A percentile compares a stretch with the other conserved stretches of the same genome.
Conservation (phyloP, 257 asterid species). For the Fraxinus anomala region DNA sequence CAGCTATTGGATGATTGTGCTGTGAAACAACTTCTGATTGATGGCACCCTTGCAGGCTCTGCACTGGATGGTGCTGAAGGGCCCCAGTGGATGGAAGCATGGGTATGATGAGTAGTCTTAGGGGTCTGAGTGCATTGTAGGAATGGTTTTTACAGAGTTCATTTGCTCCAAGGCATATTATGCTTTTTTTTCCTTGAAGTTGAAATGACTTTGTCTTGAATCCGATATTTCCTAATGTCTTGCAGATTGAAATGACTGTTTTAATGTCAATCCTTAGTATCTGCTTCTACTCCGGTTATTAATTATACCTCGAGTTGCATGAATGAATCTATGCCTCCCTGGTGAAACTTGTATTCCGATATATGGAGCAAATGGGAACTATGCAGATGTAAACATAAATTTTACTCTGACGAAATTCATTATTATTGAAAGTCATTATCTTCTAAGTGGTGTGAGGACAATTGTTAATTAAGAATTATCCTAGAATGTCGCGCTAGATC, state of each 20-base stretch:
- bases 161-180: background rate
- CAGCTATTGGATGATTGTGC: constrained; percentile 99
- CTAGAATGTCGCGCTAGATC: background rate
- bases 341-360: background rate
- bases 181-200: background rate
- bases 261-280: background rate
- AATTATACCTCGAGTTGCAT: background rate
- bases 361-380: background rate
- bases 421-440: background rate
- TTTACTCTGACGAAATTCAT: background rate
- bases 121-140: constrained; percentile 59
- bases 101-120: constrained; percentile 88
- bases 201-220: background rate
- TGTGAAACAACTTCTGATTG: constrained; percentile 94
- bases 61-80: constrained; percentile 99
- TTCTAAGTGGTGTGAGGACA: background rate
- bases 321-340: background rate
- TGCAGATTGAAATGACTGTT: background rate
- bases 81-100: constrained; percentile 99
- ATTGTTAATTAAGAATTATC: background rate
- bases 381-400: background rate
- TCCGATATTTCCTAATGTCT: background rate
- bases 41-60: constrained; percentile 94
- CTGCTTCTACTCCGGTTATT: background rate
- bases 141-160: constrained; percentile 23